Base-by-base conservation (phyloP, 2,329 filamentous ascomycete genomes). In the Aspergillaceae sp. region DNA sequence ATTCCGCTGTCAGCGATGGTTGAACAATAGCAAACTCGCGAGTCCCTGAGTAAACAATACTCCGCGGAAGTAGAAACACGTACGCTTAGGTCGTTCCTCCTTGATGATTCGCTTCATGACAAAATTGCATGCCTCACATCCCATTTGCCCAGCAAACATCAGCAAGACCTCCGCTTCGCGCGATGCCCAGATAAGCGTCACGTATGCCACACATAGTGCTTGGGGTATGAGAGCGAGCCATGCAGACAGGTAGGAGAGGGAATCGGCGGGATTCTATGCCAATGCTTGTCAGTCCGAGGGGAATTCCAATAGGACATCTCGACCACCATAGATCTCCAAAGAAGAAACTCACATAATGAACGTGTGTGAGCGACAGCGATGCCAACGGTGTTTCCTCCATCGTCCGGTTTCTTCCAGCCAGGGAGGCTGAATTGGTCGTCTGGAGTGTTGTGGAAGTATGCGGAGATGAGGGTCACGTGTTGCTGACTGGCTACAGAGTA, bases 191-290 rank as follows among this genome's bases (percentile, higher is more conserved):
- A 94, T 82, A 49, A 98, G 76, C 26, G 91, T 92, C 30, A 82
- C 86, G 68, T 98, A 98, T 58, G 87, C 81, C 60, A 98, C 78
- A 66, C 87, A 89, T 51, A 98, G 80, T 26, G 84, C 89, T 67
- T 98, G 92, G 0, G 92, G 92, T 46, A 95, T 79, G 48, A 98
- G 85, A 52, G 94, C 90, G 48, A 98, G 86, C 79, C 87, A 96
- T 57, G 92, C 92, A 67, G 87, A 96, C 41, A 88, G 65, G 69
- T 89, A 87, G 42, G 92, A 97, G 58, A 96, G 49, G 46, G 77
- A 79, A 69, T 97, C 91, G 50, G 81, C 70, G 4, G 94, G 89
- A 71, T 97, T 87, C 89, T 95, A 60, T 48, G 27, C 41, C 42
- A 30, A n/a, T 49, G 28, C 48, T 42, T 9, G 43, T 29, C 38